Conservation (phyloP, 2,329 filamentous ascomycete species). For the Botrytis tulipae region DNA sequence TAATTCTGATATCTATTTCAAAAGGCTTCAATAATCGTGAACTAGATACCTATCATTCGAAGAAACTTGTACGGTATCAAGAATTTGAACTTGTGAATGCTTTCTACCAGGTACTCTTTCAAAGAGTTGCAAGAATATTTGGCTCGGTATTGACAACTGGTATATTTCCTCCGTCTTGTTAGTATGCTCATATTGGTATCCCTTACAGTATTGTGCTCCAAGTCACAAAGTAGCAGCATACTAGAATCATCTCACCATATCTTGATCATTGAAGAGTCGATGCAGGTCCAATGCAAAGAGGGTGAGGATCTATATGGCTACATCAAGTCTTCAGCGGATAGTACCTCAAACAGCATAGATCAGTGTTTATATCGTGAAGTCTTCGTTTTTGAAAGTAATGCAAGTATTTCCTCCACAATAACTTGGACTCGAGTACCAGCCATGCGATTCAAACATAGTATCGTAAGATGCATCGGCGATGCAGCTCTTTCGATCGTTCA, state of each 20-base stretch:
- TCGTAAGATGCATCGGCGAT: not conserved
- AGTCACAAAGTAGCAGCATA: too few relatives aligned
- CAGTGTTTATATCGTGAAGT: not conserved
- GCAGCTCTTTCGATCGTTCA: not conserved
- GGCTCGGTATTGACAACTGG: not conserved
- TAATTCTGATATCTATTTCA: too few relatives aligned
- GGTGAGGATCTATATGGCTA: not conserved
- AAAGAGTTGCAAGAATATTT: not conserved
- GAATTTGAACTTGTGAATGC: not conserved
- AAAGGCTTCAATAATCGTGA: not conserved
- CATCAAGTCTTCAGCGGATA: not conserved
- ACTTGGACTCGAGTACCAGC: not conserved
- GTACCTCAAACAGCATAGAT: too few relatives aligned
- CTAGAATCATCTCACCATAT: not conserved
- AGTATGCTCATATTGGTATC: not conserved
- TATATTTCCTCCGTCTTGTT: not conserved
- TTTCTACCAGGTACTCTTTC: not conserved
- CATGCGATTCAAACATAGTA: not conserved
- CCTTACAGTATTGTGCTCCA: not conserved
- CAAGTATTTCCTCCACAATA: not conserved
- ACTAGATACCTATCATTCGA: not conserved
- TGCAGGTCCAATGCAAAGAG: not conserved
- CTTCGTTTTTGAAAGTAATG: not conserved
- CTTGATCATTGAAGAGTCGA: not conserved
- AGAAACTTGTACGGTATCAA: not conserved